A percentile compares a stretch with the other conserved stretches of the same genome.
These are phyloP conservation scores for Monosporascus ibericus DNA, from an alignment of 2,329 filamentous ascomycete species.

Conservation along the genomic window DNA sequence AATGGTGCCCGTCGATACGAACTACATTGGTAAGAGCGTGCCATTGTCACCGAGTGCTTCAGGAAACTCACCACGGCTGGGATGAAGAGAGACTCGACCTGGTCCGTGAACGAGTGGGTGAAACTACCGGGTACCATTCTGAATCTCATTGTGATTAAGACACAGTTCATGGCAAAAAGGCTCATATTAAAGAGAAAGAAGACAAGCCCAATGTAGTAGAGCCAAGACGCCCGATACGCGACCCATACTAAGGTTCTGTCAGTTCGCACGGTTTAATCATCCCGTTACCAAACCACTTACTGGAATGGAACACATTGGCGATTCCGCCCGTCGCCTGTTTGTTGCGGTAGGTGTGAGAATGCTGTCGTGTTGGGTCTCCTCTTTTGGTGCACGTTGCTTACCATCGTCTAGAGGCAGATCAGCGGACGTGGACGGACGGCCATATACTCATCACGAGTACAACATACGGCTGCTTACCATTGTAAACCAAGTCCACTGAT, in stretches of 20 bases:
- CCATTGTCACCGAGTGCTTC: not conserved
- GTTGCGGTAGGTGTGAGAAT: conserved; percentile 3
- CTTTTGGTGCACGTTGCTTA: conserved; percentile 11
- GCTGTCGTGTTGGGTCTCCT: not conserved
- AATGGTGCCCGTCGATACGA: conserved; percentile 56
- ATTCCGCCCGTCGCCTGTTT: conserved; percentile 49
- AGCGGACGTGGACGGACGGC: conserved; percentile 12
- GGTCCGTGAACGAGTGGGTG: conserved; percentile 64
- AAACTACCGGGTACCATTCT: conserved; percentile 65
- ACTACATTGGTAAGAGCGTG: conserved; percentile 1
- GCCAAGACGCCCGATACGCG: conserved; percentile 48
- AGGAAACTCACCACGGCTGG: conserved; percentile 54
- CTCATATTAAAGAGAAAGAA: conserved; percentile 59
- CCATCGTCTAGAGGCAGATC: conserved; percentile 24
- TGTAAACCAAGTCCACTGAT: conserved; percentile 74
- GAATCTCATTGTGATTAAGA: conserved; percentile 63
- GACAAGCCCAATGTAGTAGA: conserved; percentile 51
- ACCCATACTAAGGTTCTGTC: conserved; percentile 27
- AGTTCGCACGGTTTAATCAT: conserved; percentile 1
- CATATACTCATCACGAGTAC: not conserved
- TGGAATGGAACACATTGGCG: conserved; percentile 45
- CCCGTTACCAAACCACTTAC: conserved; percentile 33
- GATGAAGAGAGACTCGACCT: conserved; percentile 72
- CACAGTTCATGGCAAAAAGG: conserved; percentile 57
- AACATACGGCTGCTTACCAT: conserved; percentile 29